Conservation (phyloP, 1,284 basidiomycete genomes). For the Fomitopsis pinicola region DNA sequence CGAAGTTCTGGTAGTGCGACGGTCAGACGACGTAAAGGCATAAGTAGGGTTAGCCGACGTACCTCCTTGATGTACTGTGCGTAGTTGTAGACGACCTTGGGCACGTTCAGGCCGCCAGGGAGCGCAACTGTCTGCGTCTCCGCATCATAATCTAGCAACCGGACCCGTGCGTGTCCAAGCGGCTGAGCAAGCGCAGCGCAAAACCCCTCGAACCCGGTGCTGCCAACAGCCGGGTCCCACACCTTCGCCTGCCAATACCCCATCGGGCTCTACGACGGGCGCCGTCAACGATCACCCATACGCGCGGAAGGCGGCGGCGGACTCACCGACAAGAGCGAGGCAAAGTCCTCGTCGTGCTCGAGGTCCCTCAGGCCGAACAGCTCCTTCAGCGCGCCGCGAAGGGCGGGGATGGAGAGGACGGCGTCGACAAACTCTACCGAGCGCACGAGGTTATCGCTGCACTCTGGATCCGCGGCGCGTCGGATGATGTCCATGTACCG, state of each 20-base stretch:
- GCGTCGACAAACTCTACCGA: slow-evolving; percentile 62
- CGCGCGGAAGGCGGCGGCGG: slow-evolving; percentile 3
- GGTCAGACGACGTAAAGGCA: not conserved
- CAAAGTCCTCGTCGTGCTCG: slow-evolving; percentile 77
- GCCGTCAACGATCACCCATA: not conserved
- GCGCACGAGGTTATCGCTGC: slow-evolving; percentile 66
- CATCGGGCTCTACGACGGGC: slow-evolving; percentile 34
- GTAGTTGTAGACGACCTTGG: slow-evolving; percentile 68
- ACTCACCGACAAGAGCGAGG: slow-evolving; percentile 56
- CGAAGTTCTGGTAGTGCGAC: slow-evolving; percentile 46
- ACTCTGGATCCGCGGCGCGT: slow-evolving; percentile 65
- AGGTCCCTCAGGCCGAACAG: slow-evolving; percentile 72
- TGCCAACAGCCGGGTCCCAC: slow-evolving; percentile 75
- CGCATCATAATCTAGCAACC: slow-evolving; percentile 14
- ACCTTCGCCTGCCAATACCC: slow-evolving; percentile 59
- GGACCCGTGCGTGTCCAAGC: slow-evolving; percentile 25
- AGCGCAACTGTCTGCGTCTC: slow-evolving; percentile 31
- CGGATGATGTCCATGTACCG: slow-evolving; percentile 89
- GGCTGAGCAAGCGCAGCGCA: slow-evolving; percentile 58
- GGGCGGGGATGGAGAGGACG: slow-evolving; percentile 44
- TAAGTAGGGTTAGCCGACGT: not conserved
- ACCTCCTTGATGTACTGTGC: slow-evolving; percentile 73
- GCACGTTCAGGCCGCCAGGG: slow-evolving; percentile 41
- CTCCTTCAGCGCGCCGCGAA: slow-evolving; percentile 53
- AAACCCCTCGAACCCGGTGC: slow-evolving; percentile 65